These are phyloP conservation scores for Zea luxurians DNA, from an alignment of 176 grass and related monocot genomes.

Conservation along the genomic window DNA sequence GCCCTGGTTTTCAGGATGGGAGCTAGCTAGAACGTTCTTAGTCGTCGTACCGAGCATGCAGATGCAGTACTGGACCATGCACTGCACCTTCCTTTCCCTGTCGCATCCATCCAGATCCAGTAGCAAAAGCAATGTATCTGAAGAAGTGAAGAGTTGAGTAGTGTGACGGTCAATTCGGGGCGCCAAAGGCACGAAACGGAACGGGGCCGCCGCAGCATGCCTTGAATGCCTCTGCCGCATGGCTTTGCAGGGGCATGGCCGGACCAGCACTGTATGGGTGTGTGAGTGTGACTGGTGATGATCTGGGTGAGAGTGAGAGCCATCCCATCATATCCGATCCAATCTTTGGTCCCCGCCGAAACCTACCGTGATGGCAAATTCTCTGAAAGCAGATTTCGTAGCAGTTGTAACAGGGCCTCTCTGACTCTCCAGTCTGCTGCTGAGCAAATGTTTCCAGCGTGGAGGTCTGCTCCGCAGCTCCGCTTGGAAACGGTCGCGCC, in stretches of 20 bases:
- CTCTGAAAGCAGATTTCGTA: not conserved
- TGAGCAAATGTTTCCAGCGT: not conserved
- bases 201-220: too few species aligned
- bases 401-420: too few species aligned
- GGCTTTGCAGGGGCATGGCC: too few species aligned
- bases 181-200: too few species aligned
- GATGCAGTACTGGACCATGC: too few species aligned
- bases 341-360: not conserved
- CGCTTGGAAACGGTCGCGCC: not conserved
- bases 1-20: slow-evolving; percentile 41
- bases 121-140: not conserved
- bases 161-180: too few species aligned
- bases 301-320: not conserved
- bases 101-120: not conserved
- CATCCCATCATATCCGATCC: not conserved
- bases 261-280: too few species aligned
- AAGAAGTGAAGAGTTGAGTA: too few species aligned
- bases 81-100: too few species aligned
- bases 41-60: not conserved
- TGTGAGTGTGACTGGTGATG: too few species aligned
- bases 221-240: too few species aligned
- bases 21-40: not conserved
- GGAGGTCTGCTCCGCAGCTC: not conserved
- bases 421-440: not conserved
- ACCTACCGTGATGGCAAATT: not conserved